These are phyloP conservation scores for Boletus smithii DNA, from an alignment of 1,284 basidiomycete genomes.

Conservation along the genomic window DNA sequence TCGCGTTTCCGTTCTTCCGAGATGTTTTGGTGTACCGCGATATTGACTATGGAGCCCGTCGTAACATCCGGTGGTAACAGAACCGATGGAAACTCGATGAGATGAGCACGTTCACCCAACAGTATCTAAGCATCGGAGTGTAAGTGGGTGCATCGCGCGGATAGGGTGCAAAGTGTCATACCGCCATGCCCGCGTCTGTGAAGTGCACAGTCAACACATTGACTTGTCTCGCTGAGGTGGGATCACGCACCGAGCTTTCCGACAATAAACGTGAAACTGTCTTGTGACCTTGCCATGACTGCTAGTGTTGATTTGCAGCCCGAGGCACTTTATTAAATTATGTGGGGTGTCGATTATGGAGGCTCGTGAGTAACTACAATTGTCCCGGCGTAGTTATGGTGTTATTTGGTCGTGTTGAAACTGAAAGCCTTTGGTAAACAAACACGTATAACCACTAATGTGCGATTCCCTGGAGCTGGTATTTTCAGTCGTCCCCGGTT, in stretches of 20 bases:
- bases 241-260: slow-evolving; percentile 60
- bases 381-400: slow-evolving; percentile 24
- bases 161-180: slow-evolving; percentile 28
- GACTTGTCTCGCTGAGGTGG: neutral
- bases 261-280: slow-evolving; percentile 66
- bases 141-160: slow-evolving; percentile 5
- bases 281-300: slow-evolving; percentile 38
- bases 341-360: slow-evolving; percentile 2
- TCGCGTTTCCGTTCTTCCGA: slow-evolving; percentile 80
- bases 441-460: too few relatives aligned
- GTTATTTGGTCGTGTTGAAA: slow-evolving; percentile 30
- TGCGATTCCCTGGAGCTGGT: too few relatives aligned
- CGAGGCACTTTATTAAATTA: slow-evolving; percentile 5
- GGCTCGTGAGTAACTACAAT: too few relatives aligned
- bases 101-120: slow-evolving; percentile 85
- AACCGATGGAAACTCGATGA: slow-evolving; percentile 94
- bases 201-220: slow-evolving; percentile 7
- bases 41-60: slow-evolving; percentile 94
- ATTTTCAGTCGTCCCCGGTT: too few relatives aligned
- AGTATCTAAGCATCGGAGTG: slow-evolving; percentile 60
- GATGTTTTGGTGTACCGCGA: slow-evolving; percentile 81
- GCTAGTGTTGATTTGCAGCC: slow-evolving; percentile 4
- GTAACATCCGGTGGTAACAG: slow-evolving; percentile 86
- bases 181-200: slow-evolving; percentile 80
- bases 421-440: slow-evolving; percentile 25